Evolutionary conservation across 306 rosid genomes (phyloP).

Genomic region (Coriaria nepalensis): DNA sequence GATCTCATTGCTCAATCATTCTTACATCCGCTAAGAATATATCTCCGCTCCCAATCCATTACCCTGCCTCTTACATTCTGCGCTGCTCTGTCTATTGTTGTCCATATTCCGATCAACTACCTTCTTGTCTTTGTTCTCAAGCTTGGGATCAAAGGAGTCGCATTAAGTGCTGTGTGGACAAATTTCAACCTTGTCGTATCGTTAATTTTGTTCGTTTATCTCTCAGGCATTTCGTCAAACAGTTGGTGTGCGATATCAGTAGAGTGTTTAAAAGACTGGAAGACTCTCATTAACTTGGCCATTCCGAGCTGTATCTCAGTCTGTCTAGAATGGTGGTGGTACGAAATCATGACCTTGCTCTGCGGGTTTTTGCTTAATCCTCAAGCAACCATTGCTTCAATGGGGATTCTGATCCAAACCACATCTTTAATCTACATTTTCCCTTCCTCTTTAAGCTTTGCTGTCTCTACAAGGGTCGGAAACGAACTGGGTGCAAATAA

Average conservation of each 20-base stretch:
- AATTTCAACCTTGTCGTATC: conserved; percentile 51
- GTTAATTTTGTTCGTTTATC: conserved; percentile 28
- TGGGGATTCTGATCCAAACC: conserved; percentile 74
- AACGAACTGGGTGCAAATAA: conserved; percentile 57
- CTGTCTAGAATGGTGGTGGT: conserved; percentile 94
- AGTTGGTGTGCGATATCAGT: no score
- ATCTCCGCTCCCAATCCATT: conserved; percentile 50
- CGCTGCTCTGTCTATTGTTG: conserved; percentile 38
- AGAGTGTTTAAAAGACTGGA: conserved; percentile 37
- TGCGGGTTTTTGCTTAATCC: conserved; percentile 66
- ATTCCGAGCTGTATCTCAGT: conserved; percentile 77
- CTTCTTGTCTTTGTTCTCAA: conserved; percentile 35
- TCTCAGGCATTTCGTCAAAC: conserved; percentile 34
- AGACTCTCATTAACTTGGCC: conserved; percentile 33
- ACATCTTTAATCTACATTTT: conserved; percentile 20
- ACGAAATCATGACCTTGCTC: conserved; percentile 62
- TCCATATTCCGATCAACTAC: conserved; percentile 67
- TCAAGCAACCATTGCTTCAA: conserved; percentile 66
- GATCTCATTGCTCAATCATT: conserved; percentile 57
- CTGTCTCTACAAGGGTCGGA: conserved; percentile 67
- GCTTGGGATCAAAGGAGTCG: conserved; percentile 56
- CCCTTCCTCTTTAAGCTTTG: conserved; percentile 64
- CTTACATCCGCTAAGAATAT: conserved; percentile 56
- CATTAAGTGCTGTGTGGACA: conserved; percentile 59
- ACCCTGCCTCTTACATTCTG: conserved; percentile 57